Conservation (phyloP, 768 basidiomycete genomes). For the Amanita inopinata region DNA sequence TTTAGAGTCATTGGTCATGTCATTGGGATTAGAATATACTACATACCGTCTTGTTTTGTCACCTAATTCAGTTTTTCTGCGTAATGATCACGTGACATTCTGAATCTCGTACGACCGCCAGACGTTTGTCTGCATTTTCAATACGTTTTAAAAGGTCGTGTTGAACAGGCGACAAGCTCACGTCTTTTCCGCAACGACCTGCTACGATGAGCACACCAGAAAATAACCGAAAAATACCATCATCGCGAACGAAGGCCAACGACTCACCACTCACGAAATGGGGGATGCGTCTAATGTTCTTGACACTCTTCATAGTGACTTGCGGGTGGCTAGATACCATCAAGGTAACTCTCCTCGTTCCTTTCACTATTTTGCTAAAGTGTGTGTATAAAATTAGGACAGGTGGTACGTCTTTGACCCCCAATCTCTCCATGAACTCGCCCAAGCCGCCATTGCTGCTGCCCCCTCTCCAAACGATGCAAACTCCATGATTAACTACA, state of each 20-base stretch:
- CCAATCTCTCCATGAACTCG: slow-evolving; percentile 57
- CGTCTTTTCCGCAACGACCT: not conserved
- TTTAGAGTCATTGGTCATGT: too few relatives aligned
- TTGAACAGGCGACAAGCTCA: not conserved
- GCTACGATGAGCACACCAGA: slow-evolving; percentile 5
- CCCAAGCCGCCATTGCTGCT: slow-evolving; percentile 60
- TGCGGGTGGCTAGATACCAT: slow-evolving; percentile 51
- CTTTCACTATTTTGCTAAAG: not conserved
- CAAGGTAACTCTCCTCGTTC: slow-evolving; percentile 33
- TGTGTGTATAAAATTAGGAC: slow-evolving; percentile 32
- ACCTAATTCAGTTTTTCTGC: too few relatives aligned
- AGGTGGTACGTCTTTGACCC: slow-evolving; percentile 87
- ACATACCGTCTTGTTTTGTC: too few relatives aligned
- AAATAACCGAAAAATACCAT: not conserved
- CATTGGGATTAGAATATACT: too few relatives aligned
- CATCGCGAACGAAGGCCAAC: not conserved
- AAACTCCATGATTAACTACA: slow-evolving; percentile 67
- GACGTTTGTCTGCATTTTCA: too few relatives aligned
- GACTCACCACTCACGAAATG: slow-evolving; percentile 20
- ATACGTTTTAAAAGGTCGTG: not conserved
- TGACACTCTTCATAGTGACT: slow-evolving; percentile 26
- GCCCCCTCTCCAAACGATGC: slow-evolving; percentile 47
- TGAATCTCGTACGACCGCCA: slow-evolving; percentile 4
- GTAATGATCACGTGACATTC: too few relatives aligned
- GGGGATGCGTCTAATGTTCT: slow-evolving; percentile 24